A percentile compares a stretch with the other conserved stretches of the same genome.
Conservation (phyloP, 495 filamentous ascomycete species). For the Aspergillus mulundensis region DNA sequence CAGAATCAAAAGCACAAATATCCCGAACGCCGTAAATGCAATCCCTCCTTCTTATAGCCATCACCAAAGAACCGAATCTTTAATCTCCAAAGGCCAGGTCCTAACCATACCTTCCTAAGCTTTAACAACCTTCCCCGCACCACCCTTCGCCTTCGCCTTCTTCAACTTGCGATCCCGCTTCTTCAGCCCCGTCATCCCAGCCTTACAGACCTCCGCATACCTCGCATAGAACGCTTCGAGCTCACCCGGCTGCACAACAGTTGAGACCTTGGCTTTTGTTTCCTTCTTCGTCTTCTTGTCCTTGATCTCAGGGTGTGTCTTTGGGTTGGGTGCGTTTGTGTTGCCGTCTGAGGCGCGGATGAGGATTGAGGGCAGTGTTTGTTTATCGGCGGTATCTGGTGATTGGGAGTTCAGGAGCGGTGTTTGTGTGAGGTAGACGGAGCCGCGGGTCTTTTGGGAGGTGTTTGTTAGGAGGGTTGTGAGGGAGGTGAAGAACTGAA, state of each 20-base stretch:
- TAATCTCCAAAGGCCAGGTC: background rate
- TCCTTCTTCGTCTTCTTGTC: conserved; percentile 29
- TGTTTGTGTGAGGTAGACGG: conserved; percentile 84
- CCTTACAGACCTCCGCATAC: conserved; percentile 91
- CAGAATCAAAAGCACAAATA: background rate
- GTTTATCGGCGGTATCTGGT: conserved; percentile 34
- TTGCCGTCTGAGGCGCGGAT: conserved; percentile 79
- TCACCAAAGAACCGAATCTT: background rate
- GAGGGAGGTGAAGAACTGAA: conserved; percentile 86
- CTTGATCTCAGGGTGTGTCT: conserved; percentile 23
- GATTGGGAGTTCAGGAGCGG: conserved; percentile 28
- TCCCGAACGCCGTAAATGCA: conserved; percentile 13
- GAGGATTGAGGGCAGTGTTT: conserved; percentile 58
- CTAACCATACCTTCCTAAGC: conserved; percentile 18
- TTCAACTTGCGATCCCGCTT: conserved; percentile 86
- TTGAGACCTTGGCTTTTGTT: conserved; percentile 76
- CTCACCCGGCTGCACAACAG: conserved; percentile 69
- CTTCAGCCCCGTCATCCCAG: conserved; percentile 84
- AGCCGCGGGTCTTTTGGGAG: conserved; percentile 67
- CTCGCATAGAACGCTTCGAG: conserved; percentile 75
- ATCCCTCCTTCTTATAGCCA: background rate
- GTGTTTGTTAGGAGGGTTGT: conserved; percentile 65
- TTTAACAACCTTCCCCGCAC: conserved; percentile 49
- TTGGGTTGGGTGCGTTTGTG: conserved; percentile 40
- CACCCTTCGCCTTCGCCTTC: conserved; percentile 66